Evolutionary conservation across 1,284 basidiomycete genomes (phyloP).

Genomic region (Apiotrichum akiyoshidainum): DNA sequence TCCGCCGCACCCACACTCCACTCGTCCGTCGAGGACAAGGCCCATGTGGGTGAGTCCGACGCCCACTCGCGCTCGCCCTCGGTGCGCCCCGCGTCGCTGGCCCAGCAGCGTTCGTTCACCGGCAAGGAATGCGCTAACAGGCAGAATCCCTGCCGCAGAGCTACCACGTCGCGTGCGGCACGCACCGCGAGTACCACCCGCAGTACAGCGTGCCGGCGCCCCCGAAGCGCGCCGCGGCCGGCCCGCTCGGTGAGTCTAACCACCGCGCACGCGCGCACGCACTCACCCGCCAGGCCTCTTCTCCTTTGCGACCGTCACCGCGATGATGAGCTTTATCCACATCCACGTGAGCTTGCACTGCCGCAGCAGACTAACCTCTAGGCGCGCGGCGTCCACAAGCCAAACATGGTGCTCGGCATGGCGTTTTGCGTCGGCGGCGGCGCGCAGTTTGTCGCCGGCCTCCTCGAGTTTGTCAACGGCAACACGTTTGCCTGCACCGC

Average conservation of each 20-base stretch:
- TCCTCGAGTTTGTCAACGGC: conserved; percentile 60
- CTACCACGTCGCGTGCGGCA: not conserved
- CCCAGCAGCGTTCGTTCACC: not conserved
- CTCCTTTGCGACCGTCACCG: conserved; percentile 7
- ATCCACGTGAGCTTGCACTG: not conserved
- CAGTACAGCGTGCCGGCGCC: not conserved
- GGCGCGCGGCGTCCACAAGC: not conserved
- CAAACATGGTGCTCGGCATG: conserved; percentile 59
- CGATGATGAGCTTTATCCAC: conserved; percentile 6
- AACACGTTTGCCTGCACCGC: conserved; percentile 59
- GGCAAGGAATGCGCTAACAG: too few relatives aligned
- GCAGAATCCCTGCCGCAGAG: not conserved
- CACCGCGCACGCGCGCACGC: not conserved
- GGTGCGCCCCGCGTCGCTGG: not conserved
- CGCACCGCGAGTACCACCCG: not conserved
- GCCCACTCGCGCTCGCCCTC: too few relatives aligned
- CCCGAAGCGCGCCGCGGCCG: not conserved
- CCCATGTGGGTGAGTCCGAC: too few relatives aligned
- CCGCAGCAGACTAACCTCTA: not conserved
- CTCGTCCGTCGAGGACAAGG: too few relatives aligned
- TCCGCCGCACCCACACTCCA: too few relatives aligned
- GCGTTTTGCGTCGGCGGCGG: conserved; percentile 73
- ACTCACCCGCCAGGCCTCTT: conserved; percentile 6
- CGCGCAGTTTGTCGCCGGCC: conserved; percentile 57
- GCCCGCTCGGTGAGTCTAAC: not conserved